Base-by-base conservation (phyloP, 1,284 basidiomycete species). In the Rhizoctonia solani region DNA sequence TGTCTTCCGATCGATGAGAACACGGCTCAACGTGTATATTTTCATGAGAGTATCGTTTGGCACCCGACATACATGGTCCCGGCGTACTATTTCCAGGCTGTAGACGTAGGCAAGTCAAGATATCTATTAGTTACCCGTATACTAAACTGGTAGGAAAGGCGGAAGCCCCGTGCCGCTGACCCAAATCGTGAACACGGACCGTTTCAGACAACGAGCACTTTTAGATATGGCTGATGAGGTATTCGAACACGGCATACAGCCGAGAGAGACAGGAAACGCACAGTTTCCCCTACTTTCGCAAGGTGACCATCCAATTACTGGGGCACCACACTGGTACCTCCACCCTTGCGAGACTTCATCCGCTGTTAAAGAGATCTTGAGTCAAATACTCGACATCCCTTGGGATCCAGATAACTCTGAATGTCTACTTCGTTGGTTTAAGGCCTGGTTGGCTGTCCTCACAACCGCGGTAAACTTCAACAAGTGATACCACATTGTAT, bases 61-160 rank as follows among this genome's bases (percentile, higher is more conserved):
- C 91, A 90, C 19, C 77, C 86, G 4, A 87, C 88, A 0, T 93
- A 87, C 74, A 84, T 82, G 72, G 89, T 92, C 0, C 91, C 91
- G 9, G 81, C 85, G 0, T 88, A 93, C 72, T 93, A 92, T 77
- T 92, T 93, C 76, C 82, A 83, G 5, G 76, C 88, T 16, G 82
- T 87, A 71, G 80, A 85, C 73, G 77, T 81, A 58, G 82, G 91
- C 92, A 74, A 73, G 88, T n/a, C n/a, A n/a, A n/a, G n/a, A n/a
- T n/a, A n/a, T n/a, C 19, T 19, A 13, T 27, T 21, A 27, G 6
- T 41, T 41, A 30, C 25, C 14, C 54, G 54, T 13, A n/a, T 44
- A 46, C 37, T 39, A 16, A 39, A 39, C 8, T 39, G 8, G 21
- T 14, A 46, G 14, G 8, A n/a, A 19, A 63, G 59, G 59, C 30